Conservation (phyloP, 495 filamentous ascomycete species). For the Penicillium maclennaniae region DNA sequence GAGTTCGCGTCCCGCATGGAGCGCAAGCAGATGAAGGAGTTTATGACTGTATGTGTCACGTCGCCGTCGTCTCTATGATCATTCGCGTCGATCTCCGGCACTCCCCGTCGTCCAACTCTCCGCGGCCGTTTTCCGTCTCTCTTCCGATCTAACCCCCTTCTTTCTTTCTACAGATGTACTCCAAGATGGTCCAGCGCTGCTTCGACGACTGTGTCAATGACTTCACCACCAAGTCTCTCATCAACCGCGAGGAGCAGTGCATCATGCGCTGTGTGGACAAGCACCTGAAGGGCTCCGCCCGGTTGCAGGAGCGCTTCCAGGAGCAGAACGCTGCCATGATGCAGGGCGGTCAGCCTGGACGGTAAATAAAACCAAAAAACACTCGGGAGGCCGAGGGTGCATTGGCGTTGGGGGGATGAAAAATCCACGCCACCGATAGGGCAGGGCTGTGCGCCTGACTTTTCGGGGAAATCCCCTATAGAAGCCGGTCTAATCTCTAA, state of each 20-base stretch:
- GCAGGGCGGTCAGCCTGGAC: conserved; percentile 56
- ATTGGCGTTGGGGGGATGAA: neutral
- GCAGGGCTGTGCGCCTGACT: neutral
- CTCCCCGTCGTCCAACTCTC: neutral
- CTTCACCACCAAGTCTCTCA: conserved; percentile 94
- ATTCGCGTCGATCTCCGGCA: neutral
- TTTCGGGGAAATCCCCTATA: neutral
- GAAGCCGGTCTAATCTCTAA: neutral
- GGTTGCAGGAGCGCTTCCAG: conserved; percentile 86
- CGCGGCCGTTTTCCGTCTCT: neutral
- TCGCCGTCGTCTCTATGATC: neutral
- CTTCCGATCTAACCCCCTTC: neutral
- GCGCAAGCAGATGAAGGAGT: conserved; percentile 96
- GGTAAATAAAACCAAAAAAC: conserved; percentile 23
- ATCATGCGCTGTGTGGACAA: conserved; percentile 93
- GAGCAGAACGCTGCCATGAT: conserved; percentile 90
- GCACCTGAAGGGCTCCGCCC: conserved; percentile 80
- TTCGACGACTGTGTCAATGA: conserved; percentile 97
- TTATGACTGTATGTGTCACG: conserved; percentile 73
- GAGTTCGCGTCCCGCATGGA: conserved; percentile 91
- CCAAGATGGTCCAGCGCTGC: conserved; percentile 89
- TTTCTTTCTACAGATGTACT: conserved; percentile 71
- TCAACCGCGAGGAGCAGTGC: conserved; percentile 80
- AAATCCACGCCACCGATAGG: neutral
- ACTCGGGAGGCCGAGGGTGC: conserved; percentile 1